Percentiles rank a stretch among this genome's conserved stretches.
These are phyloP conservation scores for Apiospora sp. DNA, from an alignment of 2,329 filamentous ascomycete genomes.

Conservation along the genomic window DNA sequence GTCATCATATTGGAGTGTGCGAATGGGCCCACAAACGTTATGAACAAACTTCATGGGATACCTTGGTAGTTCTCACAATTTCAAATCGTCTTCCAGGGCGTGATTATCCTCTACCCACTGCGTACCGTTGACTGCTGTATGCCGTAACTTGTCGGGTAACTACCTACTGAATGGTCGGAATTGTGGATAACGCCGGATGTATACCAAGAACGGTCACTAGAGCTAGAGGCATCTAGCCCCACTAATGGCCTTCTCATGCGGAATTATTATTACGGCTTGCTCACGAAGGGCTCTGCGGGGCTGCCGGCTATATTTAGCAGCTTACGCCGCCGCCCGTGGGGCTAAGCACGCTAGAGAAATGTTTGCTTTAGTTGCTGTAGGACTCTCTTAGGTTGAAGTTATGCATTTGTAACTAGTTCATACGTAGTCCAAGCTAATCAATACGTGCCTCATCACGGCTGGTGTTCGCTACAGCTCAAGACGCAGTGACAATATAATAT, in stretches of 20 bases:
- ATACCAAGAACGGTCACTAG: constrained; percentile 4
- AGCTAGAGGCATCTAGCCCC: too few relatives aligned
- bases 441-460: neutral
- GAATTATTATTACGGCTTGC: neutral
- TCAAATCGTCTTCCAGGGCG: constrained; percentile 1
- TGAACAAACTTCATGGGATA: neutral
- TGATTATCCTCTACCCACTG: neutral
- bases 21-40: neutral
- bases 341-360: neutral
- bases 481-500: neutral
- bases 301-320: constrained; percentile 10
- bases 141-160: neutral
- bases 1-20: neutral
- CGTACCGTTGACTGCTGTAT: neutral
- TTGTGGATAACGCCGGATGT: neutral
- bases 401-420: too few relatives aligned
- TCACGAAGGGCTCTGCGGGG: neutral
- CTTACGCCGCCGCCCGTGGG: neutral
- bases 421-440: too few relatives aligned
- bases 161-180: neutral
- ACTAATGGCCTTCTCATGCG: too few relatives aligned
- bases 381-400: too few relatives aligned
- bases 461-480: neutral
- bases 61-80: neutral
- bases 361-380: too few relatives aligned